Percentiles rank a stretch among this genome's conserved stretches.
These are phyloP conservation scores for Neurospora sp. DNA, from an alignment of 495 filamentous ascomycete genomes.

Conservation along the genomic window DNA sequence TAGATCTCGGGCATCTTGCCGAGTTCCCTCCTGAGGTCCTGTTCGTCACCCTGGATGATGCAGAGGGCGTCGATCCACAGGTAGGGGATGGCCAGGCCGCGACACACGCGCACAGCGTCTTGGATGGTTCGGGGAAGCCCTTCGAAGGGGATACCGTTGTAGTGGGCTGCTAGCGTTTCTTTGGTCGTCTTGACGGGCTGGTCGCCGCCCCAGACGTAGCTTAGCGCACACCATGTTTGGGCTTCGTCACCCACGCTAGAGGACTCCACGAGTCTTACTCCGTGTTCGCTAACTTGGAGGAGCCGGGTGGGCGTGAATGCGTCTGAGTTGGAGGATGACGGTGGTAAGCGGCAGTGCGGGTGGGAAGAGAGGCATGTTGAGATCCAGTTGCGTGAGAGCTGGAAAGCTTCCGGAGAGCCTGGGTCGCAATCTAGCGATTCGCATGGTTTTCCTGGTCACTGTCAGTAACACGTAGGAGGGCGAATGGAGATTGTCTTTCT, in stretches of 20 bases:
- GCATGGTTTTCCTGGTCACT: background rate
- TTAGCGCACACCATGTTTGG: background rate
- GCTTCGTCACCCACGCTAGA: background rate
- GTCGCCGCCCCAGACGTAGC: conserved; percentile 6
- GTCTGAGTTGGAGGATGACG: background rate
- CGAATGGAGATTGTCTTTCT: background rate
- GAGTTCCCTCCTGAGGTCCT: background rate
- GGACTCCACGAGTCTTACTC: background rate
- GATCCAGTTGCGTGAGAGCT: background rate
- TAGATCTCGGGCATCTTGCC: conserved; percentile 1
- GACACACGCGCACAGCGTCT: conserved; percentile 1
- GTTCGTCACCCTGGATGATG: background rate
- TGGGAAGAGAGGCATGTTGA: background rate
- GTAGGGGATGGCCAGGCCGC: background rate
- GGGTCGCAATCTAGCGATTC: background rate
- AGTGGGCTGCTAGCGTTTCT: background rate
- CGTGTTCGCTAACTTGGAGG: background rate
- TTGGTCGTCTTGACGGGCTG: conserved; percentile 1
- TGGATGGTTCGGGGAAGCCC: background rate
- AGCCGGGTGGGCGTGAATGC: background rate
- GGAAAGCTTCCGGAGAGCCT: background rate
- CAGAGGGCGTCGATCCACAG: conserved; percentile 5
- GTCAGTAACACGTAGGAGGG: background rate
- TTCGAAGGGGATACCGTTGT: background rate
- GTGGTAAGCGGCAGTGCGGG: background rate